Evolutionary conservation across 1,139 yeast species (phyloP).

Genomic region (Pichia sp.): DNA sequence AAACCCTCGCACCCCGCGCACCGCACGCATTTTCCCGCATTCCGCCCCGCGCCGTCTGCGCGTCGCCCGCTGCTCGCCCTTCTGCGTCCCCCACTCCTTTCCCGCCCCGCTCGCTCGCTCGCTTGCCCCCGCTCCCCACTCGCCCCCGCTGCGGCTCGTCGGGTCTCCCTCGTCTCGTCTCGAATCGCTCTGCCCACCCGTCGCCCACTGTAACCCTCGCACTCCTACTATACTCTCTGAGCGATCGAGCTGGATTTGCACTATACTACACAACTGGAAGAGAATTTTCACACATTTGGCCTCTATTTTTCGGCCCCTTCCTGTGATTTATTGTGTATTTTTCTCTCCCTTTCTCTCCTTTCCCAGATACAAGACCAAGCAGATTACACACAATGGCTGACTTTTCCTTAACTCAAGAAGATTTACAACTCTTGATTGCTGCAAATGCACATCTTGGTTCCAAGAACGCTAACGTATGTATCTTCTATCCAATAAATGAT

Average conservation of each 20-base stretch:
- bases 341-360: background rate
- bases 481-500: no score
- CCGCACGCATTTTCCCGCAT: background rate
- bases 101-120: no score
- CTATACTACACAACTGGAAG: no score
- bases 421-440: constrained; percentile 99
- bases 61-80: background rate
- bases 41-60: background rate
- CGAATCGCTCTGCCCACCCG: background rate
- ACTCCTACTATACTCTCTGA: background rate
- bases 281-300: background rate
- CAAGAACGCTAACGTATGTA: constrained; percentile 99
- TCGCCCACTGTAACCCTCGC: background rate
- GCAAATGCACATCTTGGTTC: constrained; percentile 99
- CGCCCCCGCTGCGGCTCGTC: no score
- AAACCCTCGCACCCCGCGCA: background rate
- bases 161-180: no score
- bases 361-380: constrained; percentile 13
- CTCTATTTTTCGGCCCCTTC: no score
- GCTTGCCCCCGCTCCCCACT: no score
- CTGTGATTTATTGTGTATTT: background rate
- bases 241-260: no score
- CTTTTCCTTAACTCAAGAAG: constrained; percentile 72
- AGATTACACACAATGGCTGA: constrained; percentile 28
- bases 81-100: constrained; percentile 2